phyloP scores from a whole-genome alignment of 805 yeast species.

The Kodamaea restingae region DNA sequence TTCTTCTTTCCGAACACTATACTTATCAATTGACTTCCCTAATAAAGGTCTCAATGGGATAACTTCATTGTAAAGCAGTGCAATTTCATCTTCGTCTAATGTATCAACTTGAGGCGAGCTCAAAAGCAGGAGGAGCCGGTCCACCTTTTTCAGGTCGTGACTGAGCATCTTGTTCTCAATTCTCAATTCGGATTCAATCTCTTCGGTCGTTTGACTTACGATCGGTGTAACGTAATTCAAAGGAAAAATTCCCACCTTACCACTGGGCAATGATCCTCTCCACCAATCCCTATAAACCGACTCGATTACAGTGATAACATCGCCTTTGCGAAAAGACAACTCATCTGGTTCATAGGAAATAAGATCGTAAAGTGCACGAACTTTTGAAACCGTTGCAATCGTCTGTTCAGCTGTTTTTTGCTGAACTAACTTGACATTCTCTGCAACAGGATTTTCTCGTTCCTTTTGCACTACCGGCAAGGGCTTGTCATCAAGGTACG shows the following conservation, averaged over 20 bases:
- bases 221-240: conserved; percentile 84
- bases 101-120: conserved; percentile 32
- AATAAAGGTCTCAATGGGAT: conserved; percentile 71
- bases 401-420: conserved; percentile 26
- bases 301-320: conserved; percentile 81
- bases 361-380: conserved; percentile 81
- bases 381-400: conserved; percentile 53
- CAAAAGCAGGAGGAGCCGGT: conserved; percentile 59
- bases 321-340: conserved; percentile 81
- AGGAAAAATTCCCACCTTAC: conserved; percentile 85
- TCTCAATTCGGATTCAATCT: conserved; percentile 47
- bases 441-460: conserved; percentile 5
- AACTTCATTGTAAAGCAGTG: conserved; percentile 65
- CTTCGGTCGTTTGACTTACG: conserved; percentile 59
- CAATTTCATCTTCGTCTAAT: conserved; percentile 60
- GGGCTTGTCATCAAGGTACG: conserved; percentile 29
- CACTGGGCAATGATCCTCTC: conserved; percentile 75
- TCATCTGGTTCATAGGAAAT: conserved; percentile 80
- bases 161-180: conserved; percentile 52
- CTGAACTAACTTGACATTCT: conserved; percentile 6
- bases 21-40: conserved; percentile 72
- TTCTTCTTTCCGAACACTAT: conserved; percentile 74
- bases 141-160: conserved; percentile 55
- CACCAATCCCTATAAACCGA: conserved; percentile 93
- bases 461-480: conserved; percentile 25